Percentiles rank a stretch among this genome's conserved stretches.
Conservation (phyloP, 2,329 filamentous ascomycete genomes). For the Cercospora brassicicola region DNA sequence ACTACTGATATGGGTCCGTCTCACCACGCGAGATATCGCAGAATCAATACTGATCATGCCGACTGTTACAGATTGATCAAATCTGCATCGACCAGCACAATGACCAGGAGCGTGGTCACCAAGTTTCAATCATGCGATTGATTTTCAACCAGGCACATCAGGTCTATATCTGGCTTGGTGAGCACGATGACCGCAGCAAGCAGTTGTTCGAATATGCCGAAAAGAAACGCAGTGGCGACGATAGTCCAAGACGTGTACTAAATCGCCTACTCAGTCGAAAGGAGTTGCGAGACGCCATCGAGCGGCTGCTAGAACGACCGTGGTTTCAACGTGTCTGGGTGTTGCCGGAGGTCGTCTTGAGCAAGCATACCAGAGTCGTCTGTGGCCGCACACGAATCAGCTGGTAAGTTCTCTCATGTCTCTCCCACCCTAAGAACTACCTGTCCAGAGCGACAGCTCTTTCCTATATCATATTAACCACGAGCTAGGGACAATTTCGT, state of each 20-base stretch:
- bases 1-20: slow-evolving; percentile 35
- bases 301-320: slow-evolving; percentile 32
- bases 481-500: slow-evolving; percentile 31
- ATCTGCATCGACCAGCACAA: slow-evolving; percentile 41
- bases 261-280: slow-evolving; percentile 27
- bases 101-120: slow-evolving; percentile 34
- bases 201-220: slow-evolving; percentile 34
- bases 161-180: slow-evolving; percentile 35
- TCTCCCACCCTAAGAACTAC: neutral
- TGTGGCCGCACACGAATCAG: slow-evolving; percentile 26
- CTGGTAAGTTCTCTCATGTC: slow-evolving; percentile 16
- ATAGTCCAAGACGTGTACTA: slow-evolving; percentile 20
- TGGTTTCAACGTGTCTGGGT: slow-evolving; percentile 38
- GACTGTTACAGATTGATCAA: slow-evolving; percentile 25
- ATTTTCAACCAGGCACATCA: slow-evolving; percentile 37
- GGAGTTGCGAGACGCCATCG: slow-evolving; percentile 34
- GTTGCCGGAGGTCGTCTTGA: slow-evolving; percentile 31
- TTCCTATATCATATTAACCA: neutral
- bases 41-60: neutral
- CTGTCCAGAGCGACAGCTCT: neutral
- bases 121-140: slow-evolving; percentile 41
- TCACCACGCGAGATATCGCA: neutral
- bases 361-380: slow-evolving; percentile 27
- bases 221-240: slow-evolving; percentile 28
- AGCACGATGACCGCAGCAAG: slow-evolving; percentile 31